Evolutionary conservation across 768 basidiomycete genomes (phyloP).

Genomic region (Tephrocybe rancida): DNA sequence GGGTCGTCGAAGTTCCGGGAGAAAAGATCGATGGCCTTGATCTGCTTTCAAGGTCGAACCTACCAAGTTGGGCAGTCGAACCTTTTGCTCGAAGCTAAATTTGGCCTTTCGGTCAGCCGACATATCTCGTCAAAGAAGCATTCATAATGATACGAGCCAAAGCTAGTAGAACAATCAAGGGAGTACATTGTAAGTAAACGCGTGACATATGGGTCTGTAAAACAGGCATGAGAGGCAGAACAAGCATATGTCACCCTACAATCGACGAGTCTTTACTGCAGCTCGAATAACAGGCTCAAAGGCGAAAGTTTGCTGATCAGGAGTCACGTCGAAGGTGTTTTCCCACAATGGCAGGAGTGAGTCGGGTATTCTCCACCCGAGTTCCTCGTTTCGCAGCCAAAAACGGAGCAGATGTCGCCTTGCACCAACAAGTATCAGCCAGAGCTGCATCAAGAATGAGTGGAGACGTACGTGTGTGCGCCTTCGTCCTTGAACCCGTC

Average conservation of each 20-base stretch:
- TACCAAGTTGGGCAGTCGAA: too few species aligned
- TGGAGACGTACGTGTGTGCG: slow-evolving; percentile 39
- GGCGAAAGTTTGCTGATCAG: slow-evolving; percentile 16
- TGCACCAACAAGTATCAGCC: neutral
- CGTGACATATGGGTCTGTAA: too few species aligned
- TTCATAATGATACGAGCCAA: too few species aligned
- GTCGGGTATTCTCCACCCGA: slow-evolving; percentile 14
- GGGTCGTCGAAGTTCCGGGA: too few species aligned
- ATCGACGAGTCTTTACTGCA: slow-evolving; percentile 9
- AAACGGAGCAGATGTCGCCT: slow-evolving; percentile 17
- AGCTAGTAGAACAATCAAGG: too few species aligned
- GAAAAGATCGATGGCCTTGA: too few species aligned
- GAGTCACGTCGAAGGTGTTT: slow-evolving; percentile 13
- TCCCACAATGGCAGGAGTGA: slow-evolving; percentile 16
- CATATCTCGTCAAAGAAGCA: too few species aligned
- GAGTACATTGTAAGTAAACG: too few species aligned
- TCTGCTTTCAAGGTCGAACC: too few species aligned
- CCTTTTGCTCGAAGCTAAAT: too few species aligned
- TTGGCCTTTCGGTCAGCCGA: too few species aligned
- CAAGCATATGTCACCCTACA: neutral
- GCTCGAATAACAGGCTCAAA: slow-evolving; percentile 17
- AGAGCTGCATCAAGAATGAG: neutral
- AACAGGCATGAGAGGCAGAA: too few species aligned
- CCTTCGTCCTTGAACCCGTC: slow-evolving; percentile 44
- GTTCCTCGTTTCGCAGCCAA: slow-evolving; percentile 18